phyloP scores from a whole-genome alignment of 2,329 filamentous ascomycete genomes.

The Tolypocladium sp. region DNA sequence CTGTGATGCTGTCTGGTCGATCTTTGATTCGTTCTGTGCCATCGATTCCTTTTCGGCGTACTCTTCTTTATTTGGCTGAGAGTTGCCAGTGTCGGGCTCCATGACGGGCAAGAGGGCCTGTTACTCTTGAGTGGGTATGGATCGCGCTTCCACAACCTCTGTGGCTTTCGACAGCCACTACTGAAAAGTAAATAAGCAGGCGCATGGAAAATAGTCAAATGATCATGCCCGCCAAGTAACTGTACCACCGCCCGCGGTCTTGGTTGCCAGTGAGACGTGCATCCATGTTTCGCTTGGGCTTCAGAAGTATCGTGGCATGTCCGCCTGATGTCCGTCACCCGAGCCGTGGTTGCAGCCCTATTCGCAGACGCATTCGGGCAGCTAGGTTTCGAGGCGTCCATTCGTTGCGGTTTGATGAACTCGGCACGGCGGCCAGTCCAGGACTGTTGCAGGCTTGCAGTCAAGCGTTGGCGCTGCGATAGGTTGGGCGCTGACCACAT shows the following conservation, averaged over 20 bases:
- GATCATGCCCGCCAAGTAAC: background rate
- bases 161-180: background rate
- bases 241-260: no score
- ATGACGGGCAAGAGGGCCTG: conserved; percentile 2
- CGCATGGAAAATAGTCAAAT: background rate
- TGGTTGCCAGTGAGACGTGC: background rate
- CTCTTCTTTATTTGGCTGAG: background rate
- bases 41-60: background rate
- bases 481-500: conserved; percentile 2
- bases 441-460: background rate
- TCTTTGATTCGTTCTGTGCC: conserved; percentile 2
- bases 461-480: background rate
- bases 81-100: conserved; percentile 7
- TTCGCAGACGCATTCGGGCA: background rate
- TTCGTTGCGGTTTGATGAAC: background rate
- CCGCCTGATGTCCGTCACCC: background rate
- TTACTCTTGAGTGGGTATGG: no score
- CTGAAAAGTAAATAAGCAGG: background rate
- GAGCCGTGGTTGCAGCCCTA: background rate
- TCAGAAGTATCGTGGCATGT: background rate
- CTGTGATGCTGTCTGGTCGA: background rate
- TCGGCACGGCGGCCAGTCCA: background rate
- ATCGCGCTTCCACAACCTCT: background rate
- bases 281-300: background rate
- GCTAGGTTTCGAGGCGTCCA: background rate